A percentile compares a stretch with the other conserved stretches of the same genome.
phyloP scores from a whole-genome alignment of 2,329 filamentous ascomycete species.

The Ascochyta rabiei region DNA sequence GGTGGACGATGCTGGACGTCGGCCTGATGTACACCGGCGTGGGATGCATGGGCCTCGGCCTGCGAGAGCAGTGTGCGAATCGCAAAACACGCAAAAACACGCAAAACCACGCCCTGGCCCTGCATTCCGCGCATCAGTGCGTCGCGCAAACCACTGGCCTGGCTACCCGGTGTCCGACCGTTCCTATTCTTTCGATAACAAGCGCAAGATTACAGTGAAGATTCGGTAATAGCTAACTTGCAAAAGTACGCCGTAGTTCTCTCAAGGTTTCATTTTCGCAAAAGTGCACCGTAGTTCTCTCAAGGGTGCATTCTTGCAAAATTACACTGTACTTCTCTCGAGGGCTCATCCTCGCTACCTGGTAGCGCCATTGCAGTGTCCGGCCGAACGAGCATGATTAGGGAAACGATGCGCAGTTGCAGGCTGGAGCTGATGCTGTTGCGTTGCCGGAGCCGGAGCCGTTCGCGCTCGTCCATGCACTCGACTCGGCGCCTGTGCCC shows the following conservation, averaged over 20 bases:
- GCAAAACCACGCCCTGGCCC: neutral
- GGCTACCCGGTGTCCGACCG: too few species aligned
- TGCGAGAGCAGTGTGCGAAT: neutral
- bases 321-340: too few species aligned
- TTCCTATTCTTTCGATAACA: too few species aligned
- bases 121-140: neutral
- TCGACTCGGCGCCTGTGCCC: conserved; percentile 6
- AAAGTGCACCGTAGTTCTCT: too few species aligned
- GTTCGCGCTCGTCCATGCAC: neutral
- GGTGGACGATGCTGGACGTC: neutral
- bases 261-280: too few species aligned
- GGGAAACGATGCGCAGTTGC: neutral
- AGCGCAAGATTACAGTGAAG: too few species aligned
- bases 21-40: conserved; percentile 11
- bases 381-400: conserved; percentile 3
- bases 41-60: conserved; percentile 10
- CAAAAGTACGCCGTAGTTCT: too few species aligned
- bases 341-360: neutral
- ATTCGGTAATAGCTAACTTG: too few species aligned
- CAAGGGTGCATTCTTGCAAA: too few species aligned
- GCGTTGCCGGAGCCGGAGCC: too few species aligned
- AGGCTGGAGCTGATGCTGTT: neutral
- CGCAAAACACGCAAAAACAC: too few species aligned
- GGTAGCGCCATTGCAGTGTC: neutral
- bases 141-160: neutral